Conservation (phyloP, 208 protist genomes). For the Crithidia acanthocephali region DNA sequence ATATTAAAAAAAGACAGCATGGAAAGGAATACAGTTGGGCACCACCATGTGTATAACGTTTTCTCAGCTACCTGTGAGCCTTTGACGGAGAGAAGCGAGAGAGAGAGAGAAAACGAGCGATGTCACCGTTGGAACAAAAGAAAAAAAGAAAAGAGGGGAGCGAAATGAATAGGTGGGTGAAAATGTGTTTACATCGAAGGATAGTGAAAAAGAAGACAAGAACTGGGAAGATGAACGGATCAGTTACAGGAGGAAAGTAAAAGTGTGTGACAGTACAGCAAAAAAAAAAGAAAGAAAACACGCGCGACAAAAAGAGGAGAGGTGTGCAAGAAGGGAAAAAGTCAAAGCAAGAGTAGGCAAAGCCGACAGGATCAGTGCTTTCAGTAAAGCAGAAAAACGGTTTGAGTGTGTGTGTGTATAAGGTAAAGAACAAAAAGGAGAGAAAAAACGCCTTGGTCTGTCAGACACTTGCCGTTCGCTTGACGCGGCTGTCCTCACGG, state of each 20-base stretch:
- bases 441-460: no score
- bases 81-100: background rate
- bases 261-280: no score
- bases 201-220: background rate
- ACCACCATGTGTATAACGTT: constrained; percentile 1
- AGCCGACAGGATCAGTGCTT: background rate
- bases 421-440: no score
- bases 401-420: no score
- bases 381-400: constrained; percentile 6
- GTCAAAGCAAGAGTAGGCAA: background rate
- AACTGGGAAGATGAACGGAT: background rate
- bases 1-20: constrained; percentile 4
- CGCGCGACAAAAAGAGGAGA: background rate
- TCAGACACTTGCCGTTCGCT: no score
- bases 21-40: constrained; percentile 1
- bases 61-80: background rate
- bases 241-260: constrained; percentile 1
- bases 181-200: background rate
- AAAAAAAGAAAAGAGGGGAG: background rate
- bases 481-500: no score
- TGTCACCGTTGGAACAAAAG: background rate
- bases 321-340: background rate
- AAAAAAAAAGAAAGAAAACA: constrained; percentile 15
- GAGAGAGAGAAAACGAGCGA: background rate
- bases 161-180: background rate